Base-by-base conservation (phyloP, 495 filamentous ascomycete species). In the Aspergillus campestris region DNA sequence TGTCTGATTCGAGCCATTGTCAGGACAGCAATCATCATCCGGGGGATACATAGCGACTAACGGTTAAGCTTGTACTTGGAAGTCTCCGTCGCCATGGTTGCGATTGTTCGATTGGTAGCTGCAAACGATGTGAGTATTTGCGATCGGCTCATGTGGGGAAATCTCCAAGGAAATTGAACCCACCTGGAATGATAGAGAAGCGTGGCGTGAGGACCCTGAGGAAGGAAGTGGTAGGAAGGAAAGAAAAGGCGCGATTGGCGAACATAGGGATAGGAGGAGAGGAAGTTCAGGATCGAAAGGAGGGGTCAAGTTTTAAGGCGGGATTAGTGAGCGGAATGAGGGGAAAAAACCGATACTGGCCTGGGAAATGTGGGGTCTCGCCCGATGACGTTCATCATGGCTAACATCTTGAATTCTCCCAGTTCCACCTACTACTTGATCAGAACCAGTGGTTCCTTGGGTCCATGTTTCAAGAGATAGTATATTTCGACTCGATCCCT, bases 51-150 rank as follows among this genome's bases (percentile, higher is more conserved):
- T 28, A 28, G 32, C 8, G 18, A 66, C 81, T 60, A 67, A 90
- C 86, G 87, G 64, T 91, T 90, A 57, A 94, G 79, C 70, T 87
- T 90, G 70, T 95, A 96, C 47, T 76, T 89, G 52, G 79, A 80
- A 29, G 79, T 73, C 53, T 95, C 79, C 13, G 90, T 84, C 47
- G 82, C 74, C 85, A 94, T 94, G 57, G 78, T 74, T 60, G 67
- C 65, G 64, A 67, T 58, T 38, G 66, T 61, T 60, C 64, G 54
- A 30, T 40, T 51, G 42, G 49, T 47, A 53, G 47, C 58, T 61
- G 45, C 8, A 37, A 24, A 12, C n/a, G 12, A 38, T 31, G 48
- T 58, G 6, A 60, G 47, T 51, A 47, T 48, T 51, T 46, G 41
- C 44, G n/a, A 51, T 40, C 15, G 33, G 41, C 24, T 31, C 41